Conservation (phyloP, 345 rosid genomes). For the Citrus glauca region DNA sequence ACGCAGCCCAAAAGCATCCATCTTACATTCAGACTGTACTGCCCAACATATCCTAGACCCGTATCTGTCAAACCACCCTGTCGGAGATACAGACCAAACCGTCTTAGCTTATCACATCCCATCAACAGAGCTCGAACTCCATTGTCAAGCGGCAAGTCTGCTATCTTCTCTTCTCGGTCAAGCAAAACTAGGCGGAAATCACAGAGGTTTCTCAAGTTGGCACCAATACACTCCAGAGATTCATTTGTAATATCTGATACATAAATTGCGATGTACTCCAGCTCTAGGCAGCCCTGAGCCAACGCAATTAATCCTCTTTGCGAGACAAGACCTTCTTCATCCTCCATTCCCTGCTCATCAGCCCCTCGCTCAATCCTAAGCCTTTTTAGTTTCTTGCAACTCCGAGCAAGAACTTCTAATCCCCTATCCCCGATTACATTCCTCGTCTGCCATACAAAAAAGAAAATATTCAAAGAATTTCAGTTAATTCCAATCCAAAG, state of each 20-base stretch:
- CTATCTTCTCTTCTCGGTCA: slow-evolving; percentile 60
- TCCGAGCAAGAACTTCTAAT: slow-evolving; percentile 69
- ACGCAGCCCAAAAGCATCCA: slow-evolving; percentile 94
- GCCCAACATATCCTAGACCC: slow-evolving; percentile 79
- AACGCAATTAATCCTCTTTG: slow-evolving; percentile 82
- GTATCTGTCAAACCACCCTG: slow-evolving; percentile 77
- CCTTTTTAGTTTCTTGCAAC: slow-evolving; percentile 73
- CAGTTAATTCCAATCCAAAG: not conserved
- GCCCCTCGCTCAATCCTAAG: slow-evolving; percentile 93
- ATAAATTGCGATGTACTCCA: slow-evolving; percentile 80
- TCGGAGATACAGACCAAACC: slow-evolving; percentile 81
- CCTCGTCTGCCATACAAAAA: slow-evolving; percentile 63
- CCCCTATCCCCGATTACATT: slow-evolving; percentile 95
- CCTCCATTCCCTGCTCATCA: slow-evolving; percentile 82
- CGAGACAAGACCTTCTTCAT: slow-evolving; percentile 83
- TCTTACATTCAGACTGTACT: slow-evolving; percentile 67
- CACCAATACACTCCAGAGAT: slow-evolving; percentile 64
- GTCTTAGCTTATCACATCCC: slow-evolving; percentile 74
- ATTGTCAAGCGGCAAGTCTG: slow-evolving; percentile 84
- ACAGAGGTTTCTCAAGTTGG: slow-evolving; percentile 57
- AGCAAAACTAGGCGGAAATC: slow-evolving; percentile 92
- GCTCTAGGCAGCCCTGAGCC: slow-evolving; percentile 79
- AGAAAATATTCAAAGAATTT: not conserved
- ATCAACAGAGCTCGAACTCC: slow-evolving; percentile 84
- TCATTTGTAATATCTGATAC: slow-evolving; percentile 83